Evolutionary conservation across 2,329 filamentous ascomycete genomes (phyloP), one percentile per base, ranked within the genome.

Genomic region (Ceratocystis variospora): DNA sequence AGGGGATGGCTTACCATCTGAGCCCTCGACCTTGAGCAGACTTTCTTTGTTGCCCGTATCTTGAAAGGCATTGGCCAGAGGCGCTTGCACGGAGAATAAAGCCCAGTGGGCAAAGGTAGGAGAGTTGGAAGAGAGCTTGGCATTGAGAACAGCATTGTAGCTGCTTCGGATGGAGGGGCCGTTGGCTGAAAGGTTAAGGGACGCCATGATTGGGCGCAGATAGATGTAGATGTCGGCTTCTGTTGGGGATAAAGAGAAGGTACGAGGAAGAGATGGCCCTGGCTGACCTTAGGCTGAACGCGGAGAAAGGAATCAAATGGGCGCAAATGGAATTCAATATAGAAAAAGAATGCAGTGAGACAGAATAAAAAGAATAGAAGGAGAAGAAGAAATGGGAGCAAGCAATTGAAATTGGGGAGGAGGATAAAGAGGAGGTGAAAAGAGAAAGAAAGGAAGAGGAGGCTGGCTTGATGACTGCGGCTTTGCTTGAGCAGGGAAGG

Each of bases 31-130:
- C 77, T 96, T 97, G 71, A 99, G 79, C 1, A 96, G 84, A 75
- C 93, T 97, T 78, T 97, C 93, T 78, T 96, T 97, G 70, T 85
- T 81, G 48, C 84, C 87, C 67, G 84, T 81, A 74, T 94, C 89
- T 77, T 96, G 90, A 76, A 99, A 99, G 68, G 92, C 92, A 78
- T 88, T 97, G 74, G 90, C 83, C 50, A 99, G 83, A 65, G 94
- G 94, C 68, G 93, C 89, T 74, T 94, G 89, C 50, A 99, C 94
- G 6, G 89, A 89, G 78, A 95, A 96, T 69, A 99, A 80, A 22
- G 90, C 93, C 94, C 94, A 99, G 79, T 93, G 89, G 69, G 84
- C 91, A 73, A 89, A 89, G 61, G 91, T 96, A 48, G 89, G 83
- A 61, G 92, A 96, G 73, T 80, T 80, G 45, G 81, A 79, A 44